phyloP scores from a whole-genome alignment of 148 eudicot genomes.

The Cornus suecica region DNA sequence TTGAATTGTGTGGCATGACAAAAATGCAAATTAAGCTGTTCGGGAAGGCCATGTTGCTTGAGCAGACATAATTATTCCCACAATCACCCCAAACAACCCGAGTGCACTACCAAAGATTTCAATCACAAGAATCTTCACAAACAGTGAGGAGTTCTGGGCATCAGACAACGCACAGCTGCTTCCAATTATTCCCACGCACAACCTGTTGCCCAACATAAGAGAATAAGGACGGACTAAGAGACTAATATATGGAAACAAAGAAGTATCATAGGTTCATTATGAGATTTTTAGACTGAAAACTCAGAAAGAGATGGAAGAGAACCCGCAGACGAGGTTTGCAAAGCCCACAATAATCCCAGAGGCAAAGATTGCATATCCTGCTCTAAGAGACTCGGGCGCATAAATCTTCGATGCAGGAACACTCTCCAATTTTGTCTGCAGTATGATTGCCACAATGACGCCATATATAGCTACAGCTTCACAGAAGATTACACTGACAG shows the following conservation, averaged over 20 bases:
- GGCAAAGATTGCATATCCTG: slow-evolving; percentile 85
- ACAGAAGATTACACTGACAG: slow-evolving; percentile 77
- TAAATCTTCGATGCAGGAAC: slow-evolving; percentile 59
- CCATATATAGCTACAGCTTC: slow-evolving; percentile 94
- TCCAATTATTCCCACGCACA: slow-evolving; percentile 85
- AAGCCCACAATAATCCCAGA: slow-evolving; percentile 86
- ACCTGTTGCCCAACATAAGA: slow-evolving; percentile 27
- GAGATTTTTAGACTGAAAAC: background rate
- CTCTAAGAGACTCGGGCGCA: slow-evolving; percentile 69
- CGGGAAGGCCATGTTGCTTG: slow-evolving; percentile 86
- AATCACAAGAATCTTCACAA: slow-evolving; percentile 80
- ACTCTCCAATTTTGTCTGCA: slow-evolving; percentile 83
- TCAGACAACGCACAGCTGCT: slow-evolving; percentile 90
- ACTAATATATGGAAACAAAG: no score
- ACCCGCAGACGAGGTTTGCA: slow-evolving; percentile 77
- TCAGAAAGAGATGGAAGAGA: background rate
- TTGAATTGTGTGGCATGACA: background rate
- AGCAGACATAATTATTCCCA: slow-evolving; percentile 89
- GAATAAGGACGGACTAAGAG: background rate
- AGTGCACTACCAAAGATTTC: slow-evolving; percentile 90
- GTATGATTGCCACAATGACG: slow-evolving; percentile 84
- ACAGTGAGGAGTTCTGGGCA: slow-evolving; percentile 87
- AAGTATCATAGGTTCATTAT: background rate
- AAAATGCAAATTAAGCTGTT: background rate
- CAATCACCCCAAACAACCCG: slow-evolving; percentile 85